A percentile compares a stretch with the other conserved stretches of the same genome.
Conservation (phyloP, 2,329 filamentous ascomycete species). For the Aspergillus sp. region DNA sequence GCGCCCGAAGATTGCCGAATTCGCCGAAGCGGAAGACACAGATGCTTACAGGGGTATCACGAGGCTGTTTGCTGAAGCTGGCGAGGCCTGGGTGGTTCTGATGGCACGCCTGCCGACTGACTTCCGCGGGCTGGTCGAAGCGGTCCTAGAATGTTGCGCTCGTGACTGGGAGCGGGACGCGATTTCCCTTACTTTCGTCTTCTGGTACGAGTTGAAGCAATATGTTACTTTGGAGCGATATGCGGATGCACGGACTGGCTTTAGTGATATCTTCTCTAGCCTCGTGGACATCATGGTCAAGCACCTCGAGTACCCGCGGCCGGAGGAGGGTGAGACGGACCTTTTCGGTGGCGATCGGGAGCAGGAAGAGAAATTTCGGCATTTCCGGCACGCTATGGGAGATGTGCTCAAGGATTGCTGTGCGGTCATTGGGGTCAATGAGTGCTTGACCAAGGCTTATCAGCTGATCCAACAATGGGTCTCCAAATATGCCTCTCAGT, state of each 20-base stretch:
- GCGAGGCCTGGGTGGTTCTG: constrained; percentile 89
- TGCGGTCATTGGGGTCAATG: constrained; percentile 89
- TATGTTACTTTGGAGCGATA: constrained; percentile 91
- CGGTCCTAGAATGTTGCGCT: constrained; percentile 86
- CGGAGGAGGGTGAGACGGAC: constrained; percentile 75
- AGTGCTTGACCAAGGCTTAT: constrained; percentile 88
- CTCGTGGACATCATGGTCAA: constrained; percentile 91
- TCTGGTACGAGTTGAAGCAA: constrained; percentile 99
- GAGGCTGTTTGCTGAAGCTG: constrained; percentile 87
- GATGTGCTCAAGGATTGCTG: constrained; percentile 97
- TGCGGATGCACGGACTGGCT: constrained; percentile 73
- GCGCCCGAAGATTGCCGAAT: constrained; percentile 71
- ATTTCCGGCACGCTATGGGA: constrained; percentile 95
- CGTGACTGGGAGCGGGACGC: constrained; percentile 87
- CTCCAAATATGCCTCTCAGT: constrained; percentile 74
- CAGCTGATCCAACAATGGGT: constrained; percentile 86
- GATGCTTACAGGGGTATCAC: constrained; percentile 88
- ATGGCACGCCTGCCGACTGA: constrained; percentile 80
- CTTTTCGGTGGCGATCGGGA: constrained; percentile 95
- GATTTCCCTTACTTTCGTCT: constrained; percentile 89
- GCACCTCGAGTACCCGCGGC: constrained; percentile 82
- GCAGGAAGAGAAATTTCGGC: constrained; percentile 93
- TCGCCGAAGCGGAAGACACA: constrained; percentile 76
- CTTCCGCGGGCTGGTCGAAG: constrained; percentile 83
- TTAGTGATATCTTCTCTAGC: constrained; percentile 80